Evolutionary conservation across 768 basidiomycete species (phyloP).

Genomic region (Cystobasidium ongulense): DNA sequence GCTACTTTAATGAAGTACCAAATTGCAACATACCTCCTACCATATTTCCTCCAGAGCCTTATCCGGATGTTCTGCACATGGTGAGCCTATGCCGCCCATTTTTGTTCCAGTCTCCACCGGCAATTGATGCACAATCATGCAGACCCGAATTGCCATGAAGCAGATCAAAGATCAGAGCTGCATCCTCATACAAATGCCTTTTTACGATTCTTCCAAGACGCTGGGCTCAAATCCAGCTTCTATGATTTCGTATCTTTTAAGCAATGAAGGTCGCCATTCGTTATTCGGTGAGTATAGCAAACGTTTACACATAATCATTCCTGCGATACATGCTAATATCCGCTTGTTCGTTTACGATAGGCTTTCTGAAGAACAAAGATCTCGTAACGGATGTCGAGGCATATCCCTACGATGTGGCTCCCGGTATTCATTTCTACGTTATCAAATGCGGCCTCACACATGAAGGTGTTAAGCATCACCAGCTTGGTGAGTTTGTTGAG

Average conservation of each 20-base stretch:
- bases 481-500: conserved; percentile 5
- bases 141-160: conserved; percentile 34
- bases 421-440: conserved; percentile 49
- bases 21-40: not conserved
- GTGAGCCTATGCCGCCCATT: not conserved
- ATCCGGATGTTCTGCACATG: not conserved
- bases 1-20: not conserved
- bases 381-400: conserved; percentile 20
- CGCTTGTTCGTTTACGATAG: conserved; percentile 51
- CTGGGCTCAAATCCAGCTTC: conserved; percentile 66
- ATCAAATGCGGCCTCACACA: conserved; percentile 65
- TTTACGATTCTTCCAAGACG: conserved; percentile 45
- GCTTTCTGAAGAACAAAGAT: conserved; percentile 63
- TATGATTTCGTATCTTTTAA: conserved; percentile 61
- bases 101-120: no score
- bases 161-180: conserved; percentile 46
- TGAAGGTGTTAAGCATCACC: conserved; percentile 56
- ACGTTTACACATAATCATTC: no score
- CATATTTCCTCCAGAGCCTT: conserved; percentile 7
- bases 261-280: conserved; percentile 51
- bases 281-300: not conserved
- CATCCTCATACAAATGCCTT: conserved; percentile 47
- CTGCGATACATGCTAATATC: conserved; percentile 48
- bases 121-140: no score
- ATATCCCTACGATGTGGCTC: not conserved